Percentiles rank a stretch among this genome's conserved stretches.
Conservation (phyloP, 257 asterid genomes). For the Thymus quinquecostatus region DNA sequence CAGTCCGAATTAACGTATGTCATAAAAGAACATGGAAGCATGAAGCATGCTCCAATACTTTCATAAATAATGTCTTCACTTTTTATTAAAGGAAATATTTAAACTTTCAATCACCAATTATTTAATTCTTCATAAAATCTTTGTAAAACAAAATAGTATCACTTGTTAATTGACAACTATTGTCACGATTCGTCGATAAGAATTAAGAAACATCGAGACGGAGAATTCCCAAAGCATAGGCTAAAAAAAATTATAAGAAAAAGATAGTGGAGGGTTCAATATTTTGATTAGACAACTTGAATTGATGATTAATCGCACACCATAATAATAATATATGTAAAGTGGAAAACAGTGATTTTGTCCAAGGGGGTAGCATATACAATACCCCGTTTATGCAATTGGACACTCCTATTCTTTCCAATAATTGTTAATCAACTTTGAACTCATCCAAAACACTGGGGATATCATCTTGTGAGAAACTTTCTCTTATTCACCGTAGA, state of each 20-base stretch:
- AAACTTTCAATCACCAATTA: too few species aligned
- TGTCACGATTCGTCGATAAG: background rate
- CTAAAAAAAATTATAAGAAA: background rate
- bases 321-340: background rate
- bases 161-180: background rate
- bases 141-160: background rate
- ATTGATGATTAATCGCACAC: slow-evolving; percentile 31
- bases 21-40: background rate
- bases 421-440: slow-evolving; percentile 34
- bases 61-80: background rate
- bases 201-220: background rate
- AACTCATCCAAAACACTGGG: slow-evolving; percentile 39
- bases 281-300: slow-evolving; percentile 25
- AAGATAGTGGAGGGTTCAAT: background rate
- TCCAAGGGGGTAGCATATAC: too few species aligned
- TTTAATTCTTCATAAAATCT: background rate
- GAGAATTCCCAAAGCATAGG: background rate
- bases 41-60: slow-evolving; percentile 8
- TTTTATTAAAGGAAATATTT: background rate
- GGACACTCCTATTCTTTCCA: slow-evolving; percentile 1
- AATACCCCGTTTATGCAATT: slow-evolving; percentile 15
- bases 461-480: background rate
- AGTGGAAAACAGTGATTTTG: slow-evolving; percentile 33
- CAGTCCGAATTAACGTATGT: too few species aligned
- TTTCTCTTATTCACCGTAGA: too few species aligned